Base-by-base conservation (phyloP, 331 rosid species). In the Erythrophleum ivorense region DNA sequence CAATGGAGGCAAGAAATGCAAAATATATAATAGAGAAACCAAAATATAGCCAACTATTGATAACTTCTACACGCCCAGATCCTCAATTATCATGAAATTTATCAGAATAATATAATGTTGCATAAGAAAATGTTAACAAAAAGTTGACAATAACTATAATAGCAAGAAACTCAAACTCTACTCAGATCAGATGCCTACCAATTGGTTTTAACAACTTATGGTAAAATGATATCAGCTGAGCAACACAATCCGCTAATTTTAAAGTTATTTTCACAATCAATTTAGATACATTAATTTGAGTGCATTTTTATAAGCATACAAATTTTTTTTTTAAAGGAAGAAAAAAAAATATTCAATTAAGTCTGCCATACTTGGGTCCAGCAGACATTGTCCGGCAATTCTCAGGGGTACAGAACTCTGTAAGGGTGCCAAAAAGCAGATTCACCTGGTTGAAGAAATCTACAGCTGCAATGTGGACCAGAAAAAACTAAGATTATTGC, bases 381-480 rank as follows among this genome's bases (percentile, higher is more conserved):
- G 99, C 99, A 85, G 97, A 92, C 98, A 96, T 96, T 69, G 98
- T 96, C 71, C 92, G 97, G 75, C 99, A 96, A 91, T 85, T 94
- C 86, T 96, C 98, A 5, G 98, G 84, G 76, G 97, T 95, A 80
- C 99, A 95, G 89, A 95, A 95, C 86, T 95, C 99, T 55, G 99
- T 92, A 85, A 95, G 98, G 86, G 99, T 95, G 71, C 99, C 97
- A 85, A 83, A 95, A 46, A 95, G 95, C 88, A 95, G 91, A 90
- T 95, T 93, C 94, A 95, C 99, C 89, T 93, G 99, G 91, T 95
- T 95, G 94, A 95, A 95, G 88, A 95, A 95, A 91, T 95, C 99
- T 73, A 95, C 99, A 80, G 99, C 99, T 95, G 98, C 76, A 86
- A 84, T 85, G 79, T 46, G 21, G 49, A 45, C 45, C 24, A 45